Base-by-base conservation (phyloP, 305 asterid species). In the Fraxinus albicans region DNA sequence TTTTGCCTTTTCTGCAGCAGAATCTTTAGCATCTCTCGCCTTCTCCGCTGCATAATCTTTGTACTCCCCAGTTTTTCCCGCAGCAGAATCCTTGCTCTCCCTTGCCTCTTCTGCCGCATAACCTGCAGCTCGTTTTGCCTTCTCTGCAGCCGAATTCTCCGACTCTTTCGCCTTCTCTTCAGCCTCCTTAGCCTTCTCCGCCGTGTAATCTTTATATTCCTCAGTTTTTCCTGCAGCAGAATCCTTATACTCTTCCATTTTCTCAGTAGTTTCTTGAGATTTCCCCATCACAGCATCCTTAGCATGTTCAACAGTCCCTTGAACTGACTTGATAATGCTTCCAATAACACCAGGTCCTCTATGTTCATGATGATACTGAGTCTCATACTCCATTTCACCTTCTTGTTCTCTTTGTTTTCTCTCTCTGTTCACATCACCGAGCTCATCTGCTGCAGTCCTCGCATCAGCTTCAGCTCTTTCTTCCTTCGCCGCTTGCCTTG, bases 251-350 rank as follows among this genome's bases (percentile, higher is more conserved):
- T 60, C 75, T n/a, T 35, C 23, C 17, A 72, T 72, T 23, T 58
- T 79, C 35, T 79, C 38, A n/a, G 38, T 60, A 7, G 77, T 23
- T 23, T 23, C 73, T 21, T 83, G 79, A 55, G 86, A 33, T 31
- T 76, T 86, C 1, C 85, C 87, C 19, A 78, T 50, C 12, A 84
- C 87, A 1, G 76, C 82, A 15, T 86, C 89, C 78, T 84, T 86
- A 29, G 89, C 87, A 55, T 86, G 84, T 25, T 73, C 89, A 27
- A 79, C 31, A 0, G 89, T 86, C 8, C 82, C 89, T 77, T 83
- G 85, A 70, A 83, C 89, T 13, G 83, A 25, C 35, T 69, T 83
- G 36, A 86, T 40, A 3, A 83, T 40, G 33, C 83, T 82, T 0
- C 86, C 86, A 38, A 86, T 76, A 10, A 83, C 65, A 8, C 81